Evolutionary conservation across 768 basidiomycete species (phyloP).

Genomic region (Lactarius tabidus): DNA sequence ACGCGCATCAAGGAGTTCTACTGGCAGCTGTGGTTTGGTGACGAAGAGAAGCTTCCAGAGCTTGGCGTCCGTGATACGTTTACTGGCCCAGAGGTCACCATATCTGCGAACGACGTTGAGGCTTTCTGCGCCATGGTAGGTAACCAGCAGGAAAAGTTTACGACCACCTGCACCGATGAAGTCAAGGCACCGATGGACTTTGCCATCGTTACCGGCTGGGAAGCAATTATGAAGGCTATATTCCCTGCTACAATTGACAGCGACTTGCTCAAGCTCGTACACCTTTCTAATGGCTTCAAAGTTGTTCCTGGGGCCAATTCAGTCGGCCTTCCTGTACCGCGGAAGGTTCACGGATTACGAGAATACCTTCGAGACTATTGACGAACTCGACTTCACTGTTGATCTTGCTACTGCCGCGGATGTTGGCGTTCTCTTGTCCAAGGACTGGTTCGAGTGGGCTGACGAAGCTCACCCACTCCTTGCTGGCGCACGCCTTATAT

Average conservation of each 20-base stretch:
- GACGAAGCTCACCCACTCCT: conserved; percentile 73
- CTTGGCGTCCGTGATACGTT: conserved; percentile 81
- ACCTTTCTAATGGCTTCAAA: conserved; percentile 95
- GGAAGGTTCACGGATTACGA: conserved; percentile 90
- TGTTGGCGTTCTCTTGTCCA: conserved; percentile 88
- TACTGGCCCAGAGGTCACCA: conserved; percentile 79
- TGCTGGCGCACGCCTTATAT: conserved; percentile 79
- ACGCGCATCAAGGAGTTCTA: conserved; percentile 94
- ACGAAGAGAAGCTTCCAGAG: conserved; percentile 68
- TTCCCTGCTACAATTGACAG: conserved; percentile 92
- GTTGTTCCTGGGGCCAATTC: conserved; percentile 76
- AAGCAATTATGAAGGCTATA: conserved; percentile 99
- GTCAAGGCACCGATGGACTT: conserved; percentile 97
- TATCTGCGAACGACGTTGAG: conserved; percentile 74
- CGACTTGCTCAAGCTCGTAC: conserved; percentile 92
- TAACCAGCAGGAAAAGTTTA: conserved; percentile 89
- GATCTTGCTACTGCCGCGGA: conserved; percentile 68
- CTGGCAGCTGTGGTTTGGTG: conserved; percentile 98
- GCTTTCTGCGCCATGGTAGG: conserved; percentile 91
- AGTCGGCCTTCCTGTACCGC: conserved; percentile 95
- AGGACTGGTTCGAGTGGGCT: conserved; percentile 98
- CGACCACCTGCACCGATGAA: conserved; percentile 60
- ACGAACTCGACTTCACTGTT: conserved; percentile 86
- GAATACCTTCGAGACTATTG: conserved; percentile 92
- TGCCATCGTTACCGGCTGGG: conserved; percentile 97